Evolutionary conservation across 2,329 filamentous ascomycete genomes (phyloP).

Genomic region (Penicillium occitanis): DNA sequence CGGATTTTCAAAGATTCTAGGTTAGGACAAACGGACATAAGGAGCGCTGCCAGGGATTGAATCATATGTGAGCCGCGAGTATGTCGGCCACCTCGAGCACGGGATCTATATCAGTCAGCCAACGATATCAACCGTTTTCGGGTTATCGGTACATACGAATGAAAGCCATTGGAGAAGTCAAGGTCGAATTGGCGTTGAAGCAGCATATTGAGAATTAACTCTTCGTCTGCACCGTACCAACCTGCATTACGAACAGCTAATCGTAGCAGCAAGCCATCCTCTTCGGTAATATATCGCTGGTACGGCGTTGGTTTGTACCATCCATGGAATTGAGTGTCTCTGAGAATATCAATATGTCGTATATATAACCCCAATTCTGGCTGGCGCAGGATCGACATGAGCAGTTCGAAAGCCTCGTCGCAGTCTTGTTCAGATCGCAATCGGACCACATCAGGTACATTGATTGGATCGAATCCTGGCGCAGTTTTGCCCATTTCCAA

Average conservation of each 20-base stretch:
- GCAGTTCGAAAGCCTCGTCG: constrained; percentile 15
- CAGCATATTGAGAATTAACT: constrained; percentile 20
- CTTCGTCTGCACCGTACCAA: constrained; percentile 19
- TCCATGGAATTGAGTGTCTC: constrained; percentile 19
- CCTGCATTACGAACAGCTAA: constrained; percentile 19
- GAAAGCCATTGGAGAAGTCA: constrained; percentile 18
- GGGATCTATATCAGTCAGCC: constrained; percentile 9
- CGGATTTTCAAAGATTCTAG: constrained; percentile 20
- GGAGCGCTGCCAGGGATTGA: constrained; percentile 18
- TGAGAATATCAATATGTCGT: constrained; percentile 17
- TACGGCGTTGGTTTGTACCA: constrained; percentile 15
- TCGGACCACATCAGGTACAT: constrained; percentile 12
- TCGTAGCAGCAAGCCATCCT: constrained; percentile 15
- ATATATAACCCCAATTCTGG: constrained; percentile 17
- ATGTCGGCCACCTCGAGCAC: constrained; percentile 19
- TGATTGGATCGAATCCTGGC: constrained; percentile 16
- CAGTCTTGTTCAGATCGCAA: constrained; percentile 21
- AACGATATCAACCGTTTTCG: not conserved
- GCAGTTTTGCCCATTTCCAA: constrained; percentile 6
- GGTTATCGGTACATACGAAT: constrained; percentile 12
- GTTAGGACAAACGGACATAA: constrained; percentile 20
- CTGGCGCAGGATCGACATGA: constrained; percentile 17
- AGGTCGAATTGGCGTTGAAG: constrained; percentile 19
- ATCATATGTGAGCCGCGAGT: constrained; percentile 22
- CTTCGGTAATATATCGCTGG: constrained; percentile 15